Evolutionary conservation across 2,329 filamentous ascomycete species (phyloP).

Genomic region (Pestalotiopsis sp.): DNA sequence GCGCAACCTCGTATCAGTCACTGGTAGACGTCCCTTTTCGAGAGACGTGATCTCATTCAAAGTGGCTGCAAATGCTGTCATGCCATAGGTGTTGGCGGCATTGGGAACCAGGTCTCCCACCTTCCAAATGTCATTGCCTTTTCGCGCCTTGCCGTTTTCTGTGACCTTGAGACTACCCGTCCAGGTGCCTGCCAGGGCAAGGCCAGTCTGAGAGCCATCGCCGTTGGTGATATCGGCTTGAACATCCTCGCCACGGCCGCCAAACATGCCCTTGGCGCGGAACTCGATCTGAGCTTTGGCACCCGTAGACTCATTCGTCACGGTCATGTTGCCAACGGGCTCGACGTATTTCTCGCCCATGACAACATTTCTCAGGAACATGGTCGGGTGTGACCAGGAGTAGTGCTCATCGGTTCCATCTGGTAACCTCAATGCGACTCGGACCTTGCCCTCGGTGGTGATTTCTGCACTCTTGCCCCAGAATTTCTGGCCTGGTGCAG

Average conservation of each 20-base stretch:
- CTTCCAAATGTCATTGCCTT: constrained; percentile 74
- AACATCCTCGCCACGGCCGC: constrained; percentile 90
- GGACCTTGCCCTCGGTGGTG: constrained; percentile 85
- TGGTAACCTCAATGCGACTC: constrained; percentile 69
- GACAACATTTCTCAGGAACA: constrained; percentile 93
- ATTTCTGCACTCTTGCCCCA: constrained; percentile 73
- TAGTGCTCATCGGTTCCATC: constrained; percentile 79
- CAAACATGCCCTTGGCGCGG: constrained; percentile 96
- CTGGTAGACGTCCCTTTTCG: constrained; percentile 74
- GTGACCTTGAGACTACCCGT: constrained; percentile 72
- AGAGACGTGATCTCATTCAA: constrained; percentile 87
- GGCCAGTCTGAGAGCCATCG: constrained; percentile 66
- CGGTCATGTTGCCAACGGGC: constrained; percentile 86
- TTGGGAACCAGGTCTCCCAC: constrained; percentile 79
- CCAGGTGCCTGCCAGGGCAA: constrained; percentile 82
- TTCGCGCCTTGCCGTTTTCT: constrained; percentile 59
- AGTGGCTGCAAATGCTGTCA: constrained; percentile 82
- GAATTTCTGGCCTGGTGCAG: constrained; percentile 59
- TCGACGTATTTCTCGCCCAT: constrained; percentile 98
- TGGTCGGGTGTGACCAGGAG: constrained; percentile 86
- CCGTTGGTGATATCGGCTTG: constrained; percentile 72
- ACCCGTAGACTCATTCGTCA: constrained; percentile 82
- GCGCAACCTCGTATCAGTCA: constrained; percentile 81
- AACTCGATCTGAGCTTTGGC: constrained; percentile 87
- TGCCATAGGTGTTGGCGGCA: constrained; percentile 79